Base-by-base conservation (phyloP, 345 rosid genomes). In the Hibiscus syriacus region DNA sequence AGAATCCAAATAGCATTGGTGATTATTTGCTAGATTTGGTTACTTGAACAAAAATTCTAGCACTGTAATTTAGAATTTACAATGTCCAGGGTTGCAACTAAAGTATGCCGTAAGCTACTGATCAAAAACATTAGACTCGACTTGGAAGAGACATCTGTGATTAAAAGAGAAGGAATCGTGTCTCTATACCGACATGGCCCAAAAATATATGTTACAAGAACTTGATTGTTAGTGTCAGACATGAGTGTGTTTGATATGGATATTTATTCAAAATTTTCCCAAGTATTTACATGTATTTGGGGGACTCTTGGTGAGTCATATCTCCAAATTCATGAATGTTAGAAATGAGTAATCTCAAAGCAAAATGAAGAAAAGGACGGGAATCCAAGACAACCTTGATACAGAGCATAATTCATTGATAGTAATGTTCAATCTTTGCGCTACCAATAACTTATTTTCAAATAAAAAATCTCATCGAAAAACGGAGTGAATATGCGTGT, bases 401-500 rank as follows among this genome's bases (percentile, higher is more conserved):
- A 39, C 46, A 38, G 16, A 4, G 19, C 66, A 61, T 4, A 45
- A 62, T 62, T 39, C 34, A 62, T 41, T 30, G 49, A 39, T 20
- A 27, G 17, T 30, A 55, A 49, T 34, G 45, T 67, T 36, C 50
- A 23, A 54, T 7, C 25, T 20, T 17, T n/a, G 2, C 36, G 46
- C 19, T 9, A 16, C 49, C 20, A 2, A 19, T 30, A 56, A 27
- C 62, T 6, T 6, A 29, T n/a, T 6, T 11, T 16, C 49, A 67
- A 67, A 54, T 36, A 6, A 52, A 69, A 45, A 45, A 69, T 76
- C 92, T 74, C 73, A 93, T 97, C 97, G 70, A 90, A 93, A 83
- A 93, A 93, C 83, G 90, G 98, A 4, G 98, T 93, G 80, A 93
- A 93, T 77, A 93, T 93, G 70, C 98, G 90, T 0, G 88, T 86